These are phyloP conservation scores for Elsinoe arachidis DNA, from an alignment of 2,329 filamentous ascomycete species.

Conservation along the genomic window DNA sequence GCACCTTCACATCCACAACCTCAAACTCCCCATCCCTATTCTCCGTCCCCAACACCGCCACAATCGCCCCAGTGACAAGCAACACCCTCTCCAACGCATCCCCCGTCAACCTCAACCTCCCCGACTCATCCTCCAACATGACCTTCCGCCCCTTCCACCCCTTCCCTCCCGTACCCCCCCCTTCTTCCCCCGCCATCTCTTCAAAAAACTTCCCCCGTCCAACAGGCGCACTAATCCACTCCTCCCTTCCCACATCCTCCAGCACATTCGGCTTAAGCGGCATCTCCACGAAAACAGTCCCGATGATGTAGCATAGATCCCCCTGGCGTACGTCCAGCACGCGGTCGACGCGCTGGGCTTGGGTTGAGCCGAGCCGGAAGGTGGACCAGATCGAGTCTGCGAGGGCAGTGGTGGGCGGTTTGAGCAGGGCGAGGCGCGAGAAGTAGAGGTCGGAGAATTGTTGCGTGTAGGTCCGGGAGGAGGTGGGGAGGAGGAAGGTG, in stretches of 20 bases:
- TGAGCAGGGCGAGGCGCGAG: slow-evolving; percentile 76
- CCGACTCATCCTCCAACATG: slow-evolving; percentile 94
- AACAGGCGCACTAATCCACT: slow-evolving; percentile 80
- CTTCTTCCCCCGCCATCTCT: slow-evolving; percentile 12
- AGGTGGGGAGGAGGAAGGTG: slow-evolving; percentile 63
- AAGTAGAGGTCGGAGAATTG: slow-evolving; percentile 99
- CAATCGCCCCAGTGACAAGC: slow-evolving; percentile 84
- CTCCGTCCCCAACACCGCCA: slow-evolving; percentile 91
- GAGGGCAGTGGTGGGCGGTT: slow-evolving; percentile 67
- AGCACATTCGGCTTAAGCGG: slow-evolving; percentile 90
- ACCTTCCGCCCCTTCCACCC: slow-evolving; percentile 30
- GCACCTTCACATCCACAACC: slow-evolving; percentile 79
- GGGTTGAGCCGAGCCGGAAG: slow-evolving; percentile 44
- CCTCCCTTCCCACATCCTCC: slow-evolving; percentile 70
- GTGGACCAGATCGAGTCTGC: slow-evolving; percentile 69
- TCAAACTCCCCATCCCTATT: slow-evolving; percentile 88
- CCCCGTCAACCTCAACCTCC: slow-evolving; percentile 72
- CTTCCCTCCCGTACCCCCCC: slow-evolving; percentile 34
- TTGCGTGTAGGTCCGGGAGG: slow-evolving; percentile 69
- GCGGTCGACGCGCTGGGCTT: slow-evolving; percentile 66
- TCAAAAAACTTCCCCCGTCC: slow-evolving; percentile 58
- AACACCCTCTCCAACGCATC: slow-evolving; percentile 56
- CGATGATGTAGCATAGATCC: slow-evolving; percentile 87
- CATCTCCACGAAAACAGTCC: slow-evolving; percentile 97
- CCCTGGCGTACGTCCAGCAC: slow-evolving; percentile 94